These are phyloP conservation scores for Paraurostyla sp. DNA, from an alignment of 73 alveolate species.

Conservation along the genomic window DNA sequence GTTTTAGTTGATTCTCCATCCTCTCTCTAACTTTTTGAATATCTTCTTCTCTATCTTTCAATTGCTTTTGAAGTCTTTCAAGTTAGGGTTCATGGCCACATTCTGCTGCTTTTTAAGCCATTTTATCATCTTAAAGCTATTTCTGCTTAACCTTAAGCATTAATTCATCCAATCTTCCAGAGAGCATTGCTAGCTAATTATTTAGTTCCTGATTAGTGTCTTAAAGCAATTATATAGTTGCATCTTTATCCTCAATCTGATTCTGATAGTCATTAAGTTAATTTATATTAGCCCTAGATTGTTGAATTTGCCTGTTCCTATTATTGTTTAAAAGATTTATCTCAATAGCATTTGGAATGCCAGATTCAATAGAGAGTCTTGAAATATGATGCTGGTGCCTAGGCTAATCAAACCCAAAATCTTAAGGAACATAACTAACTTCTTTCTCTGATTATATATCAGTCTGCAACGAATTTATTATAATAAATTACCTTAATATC, in stretches of 20 bases:
- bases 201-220: conserved; percentile 16
- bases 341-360: too few species aligned
- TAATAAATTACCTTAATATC: too few species aligned
- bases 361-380: too few species aligned
- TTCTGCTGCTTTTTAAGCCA: not conserved
- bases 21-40: not conserved
- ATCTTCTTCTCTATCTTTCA: conserved; percentile 8
- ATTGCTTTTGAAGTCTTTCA: not conserved
- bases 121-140: conserved; percentile 20
- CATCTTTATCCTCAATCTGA: conserved; percentile 27
- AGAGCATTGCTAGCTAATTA: not conserved
- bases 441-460: too few species aligned
- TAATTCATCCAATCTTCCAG: not conserved
- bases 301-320: too few species aligned
- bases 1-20: not conserved
- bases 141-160: conserved; percentile 35
- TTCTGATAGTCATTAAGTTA: too few species aligned
- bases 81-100: conserved; percentile 27
- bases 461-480: too few species aligned
- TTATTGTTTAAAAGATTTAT: too few species aligned
- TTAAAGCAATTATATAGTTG: not conserved
- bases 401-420: too few species aligned
- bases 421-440: too few species aligned
- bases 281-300: too few species aligned
- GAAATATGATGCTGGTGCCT: too few species aligned